Conservation (phyloP, 2,329 filamentous ascomycete genomes). For the Trichoderma aggressivum region DNA sequence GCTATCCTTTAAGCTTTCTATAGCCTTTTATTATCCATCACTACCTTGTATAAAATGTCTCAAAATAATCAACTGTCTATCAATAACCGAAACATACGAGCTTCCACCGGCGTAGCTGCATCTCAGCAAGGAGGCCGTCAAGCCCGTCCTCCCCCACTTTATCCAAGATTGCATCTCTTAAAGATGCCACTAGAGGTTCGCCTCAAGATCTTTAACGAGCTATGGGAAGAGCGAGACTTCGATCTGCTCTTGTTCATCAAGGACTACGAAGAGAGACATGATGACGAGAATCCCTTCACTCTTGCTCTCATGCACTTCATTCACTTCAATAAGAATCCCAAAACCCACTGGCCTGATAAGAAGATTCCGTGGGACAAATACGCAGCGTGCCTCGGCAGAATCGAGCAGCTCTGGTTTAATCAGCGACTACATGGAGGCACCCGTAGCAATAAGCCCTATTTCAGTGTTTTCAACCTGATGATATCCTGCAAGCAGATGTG, state of each 20-base stretch:
- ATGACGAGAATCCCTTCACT: not conserved
- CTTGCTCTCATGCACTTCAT: constrained; percentile 6
- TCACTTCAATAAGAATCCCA: not conserved
- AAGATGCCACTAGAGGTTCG: constrained; percentile 6
- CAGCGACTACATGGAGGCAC: not conserved
- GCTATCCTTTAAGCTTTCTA: not conserved
- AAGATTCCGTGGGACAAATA: constrained; percentile 5
- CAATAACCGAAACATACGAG: not conserved
- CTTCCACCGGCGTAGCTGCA: not conserved
- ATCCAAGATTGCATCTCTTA: not conserved
- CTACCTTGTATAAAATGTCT: not conserved
- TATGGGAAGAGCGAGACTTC: not conserved
- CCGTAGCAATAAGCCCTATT: not conserved
- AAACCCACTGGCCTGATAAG: not conserved
- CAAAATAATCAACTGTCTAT: not conserved
- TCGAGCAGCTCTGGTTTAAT: not conserved
- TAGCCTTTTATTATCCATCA: not conserved
- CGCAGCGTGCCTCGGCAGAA: not conserved
- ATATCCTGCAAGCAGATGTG: not conserved
- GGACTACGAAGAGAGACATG: constrained; percentile 9
- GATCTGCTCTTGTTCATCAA: constrained; percentile 7
- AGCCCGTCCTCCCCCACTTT: not conserved
- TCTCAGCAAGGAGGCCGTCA: not conserved
- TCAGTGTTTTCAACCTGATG: not conserved
- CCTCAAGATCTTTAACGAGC: constrained; percentile 2